phyloP scores from a whole-genome alignment of 2,329 filamentous ascomycete species.

The Alternaria ethzedia region DNA sequence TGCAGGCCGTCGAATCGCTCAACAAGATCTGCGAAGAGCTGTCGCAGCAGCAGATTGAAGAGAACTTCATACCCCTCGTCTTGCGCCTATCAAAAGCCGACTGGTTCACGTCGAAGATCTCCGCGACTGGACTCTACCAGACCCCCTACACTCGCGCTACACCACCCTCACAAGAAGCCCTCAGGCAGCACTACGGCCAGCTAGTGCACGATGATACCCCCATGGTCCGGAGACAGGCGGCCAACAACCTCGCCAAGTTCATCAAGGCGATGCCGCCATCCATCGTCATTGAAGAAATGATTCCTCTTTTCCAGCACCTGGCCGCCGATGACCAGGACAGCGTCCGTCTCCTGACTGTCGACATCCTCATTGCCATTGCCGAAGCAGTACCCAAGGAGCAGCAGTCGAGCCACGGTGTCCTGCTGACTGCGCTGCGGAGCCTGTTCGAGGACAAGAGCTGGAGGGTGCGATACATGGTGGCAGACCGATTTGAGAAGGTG shows the following conservation, averaged over 20 bases:
- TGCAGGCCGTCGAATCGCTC: slow-evolving; percentile 92
- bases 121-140: slow-evolving; percentile 93
- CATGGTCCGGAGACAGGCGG: slow-evolving; percentile 96
- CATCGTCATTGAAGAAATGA: slow-evolving; percentile 97
- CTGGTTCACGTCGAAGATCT: slow-evolving; percentile 99
- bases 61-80: slow-evolving; percentile 95
- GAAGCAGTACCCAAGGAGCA: slow-evolving; percentile 98
- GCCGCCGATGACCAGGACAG: slow-evolving; percentile 97
- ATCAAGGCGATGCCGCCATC: slow-evolving; percentile 94
- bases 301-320: slow-evolving; percentile 96
- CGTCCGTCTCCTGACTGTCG: slow-evolving; percentile 91
- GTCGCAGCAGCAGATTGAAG: slow-evolving; percentile 90
- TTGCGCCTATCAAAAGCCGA: slow-evolving; percentile 97
- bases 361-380: slow-evolving; percentile 94
- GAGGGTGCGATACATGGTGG: slow-evolving; percentile 99
- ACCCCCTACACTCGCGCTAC: slow-evolving; percentile 92
- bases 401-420: slow-evolving; percentile 91
- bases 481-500: slow-evolving; percentile 97
- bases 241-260: slow-evolving; percentile 95
- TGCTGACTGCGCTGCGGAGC: slow-evolving; percentile 87
- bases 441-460: slow-evolving; percentile 99
- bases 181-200: slow-evolving; percentile 88
- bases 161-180: slow-evolving; percentile 83
- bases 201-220: slow-evolving; percentile 98
- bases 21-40: slow-evolving; percentile 98